These are phyloP conservation scores for Penicillium sp. DNA, from an alignment of 2,329 filamentous ascomycete species.

Conservation along the genomic window DNA sequence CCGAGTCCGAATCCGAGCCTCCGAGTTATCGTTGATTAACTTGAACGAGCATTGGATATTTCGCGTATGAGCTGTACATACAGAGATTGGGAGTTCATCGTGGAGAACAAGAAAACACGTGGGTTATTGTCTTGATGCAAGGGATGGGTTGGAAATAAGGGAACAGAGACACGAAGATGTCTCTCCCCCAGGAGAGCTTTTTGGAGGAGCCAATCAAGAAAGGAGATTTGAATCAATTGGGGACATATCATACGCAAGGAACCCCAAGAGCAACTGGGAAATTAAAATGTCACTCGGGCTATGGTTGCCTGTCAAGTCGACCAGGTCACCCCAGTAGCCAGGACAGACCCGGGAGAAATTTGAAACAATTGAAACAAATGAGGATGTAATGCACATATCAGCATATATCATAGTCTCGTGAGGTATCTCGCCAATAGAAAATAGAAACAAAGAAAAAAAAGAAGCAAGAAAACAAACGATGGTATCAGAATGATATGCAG, in stretches of 20 bases:
- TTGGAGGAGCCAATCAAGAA: not conserved
- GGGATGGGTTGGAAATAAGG: conserved; percentile 9
- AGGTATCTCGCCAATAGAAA: conserved; percentile 4
- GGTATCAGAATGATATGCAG: not conserved
- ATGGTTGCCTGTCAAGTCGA: not conserved
- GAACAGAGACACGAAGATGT: not conserved
- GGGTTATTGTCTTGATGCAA: conserved; percentile 16
- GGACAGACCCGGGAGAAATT: not conserved
- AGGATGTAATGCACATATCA: conserved; percentile 10
- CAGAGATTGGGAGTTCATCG: not conserved
- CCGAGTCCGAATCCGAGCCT: conserved; percentile 5
- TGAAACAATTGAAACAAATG: conserved; percentile 2
- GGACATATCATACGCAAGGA: conserved; percentile 26
- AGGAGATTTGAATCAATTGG: not conserved
- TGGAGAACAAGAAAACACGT: conserved; percentile 15
- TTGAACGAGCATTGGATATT: conserved; percentile 1
- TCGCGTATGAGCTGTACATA: conserved; percentile 1
- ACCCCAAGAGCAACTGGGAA: conserved; percentile 15
- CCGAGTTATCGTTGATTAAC: conserved; percentile 8
- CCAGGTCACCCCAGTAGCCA: conserved; percentile 1
- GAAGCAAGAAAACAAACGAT: conserved; percentile 1
- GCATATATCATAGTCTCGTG: conserved; percentile 11
- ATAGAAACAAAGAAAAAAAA: not conserved
- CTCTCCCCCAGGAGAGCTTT: conserved; percentile 4
- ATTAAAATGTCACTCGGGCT: conserved; percentile 4